These are phyloP conservation scores for Populus trichocarpa DNA, from an alignment of 441 rosid species.

Conservation along the genomic window DNA sequence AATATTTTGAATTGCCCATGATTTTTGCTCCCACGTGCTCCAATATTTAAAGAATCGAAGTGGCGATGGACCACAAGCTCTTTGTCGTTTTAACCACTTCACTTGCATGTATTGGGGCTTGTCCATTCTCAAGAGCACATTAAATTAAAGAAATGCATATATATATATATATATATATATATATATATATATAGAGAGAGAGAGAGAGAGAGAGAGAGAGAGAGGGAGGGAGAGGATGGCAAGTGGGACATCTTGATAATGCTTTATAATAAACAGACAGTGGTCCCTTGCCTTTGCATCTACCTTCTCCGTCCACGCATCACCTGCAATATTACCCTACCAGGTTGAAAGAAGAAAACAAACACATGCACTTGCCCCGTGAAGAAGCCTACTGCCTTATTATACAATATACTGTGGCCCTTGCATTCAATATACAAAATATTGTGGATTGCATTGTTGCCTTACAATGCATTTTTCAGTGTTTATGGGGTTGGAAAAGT, in stretches of 20 bases:
- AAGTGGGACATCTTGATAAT: conserved; percentile 5
- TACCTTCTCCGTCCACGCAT: not conserved
- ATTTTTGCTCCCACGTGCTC: not conserved
- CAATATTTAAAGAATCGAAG: not conserved
- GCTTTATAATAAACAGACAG: not conserved
- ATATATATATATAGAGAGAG: too few relatives aligned
- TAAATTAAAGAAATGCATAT: conserved; percentile 4
- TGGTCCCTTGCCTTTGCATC: conserved; percentile 7
- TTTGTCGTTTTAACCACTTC: not conserved
- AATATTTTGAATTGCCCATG: not conserved
- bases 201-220: too few relatives aligned
- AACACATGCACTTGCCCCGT: not conserved
- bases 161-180: too few relatives aligned
- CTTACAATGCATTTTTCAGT: not conserved
- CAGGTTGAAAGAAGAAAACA: conserved; percentile 5
- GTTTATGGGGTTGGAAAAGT: not conserved
- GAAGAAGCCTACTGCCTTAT: not conserved
- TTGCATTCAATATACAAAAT: not conserved
- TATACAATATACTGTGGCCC: not conserved
- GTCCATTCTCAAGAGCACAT: not conserved
- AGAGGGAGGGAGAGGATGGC: not conserved
- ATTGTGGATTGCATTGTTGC: not conserved
- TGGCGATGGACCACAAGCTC: not conserved
- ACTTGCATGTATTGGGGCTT: not conserved
- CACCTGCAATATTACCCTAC: not conserved